Base-by-base conservation (phyloP, 148 eudicot species). In the Chenopodium berlandieri region DNA sequence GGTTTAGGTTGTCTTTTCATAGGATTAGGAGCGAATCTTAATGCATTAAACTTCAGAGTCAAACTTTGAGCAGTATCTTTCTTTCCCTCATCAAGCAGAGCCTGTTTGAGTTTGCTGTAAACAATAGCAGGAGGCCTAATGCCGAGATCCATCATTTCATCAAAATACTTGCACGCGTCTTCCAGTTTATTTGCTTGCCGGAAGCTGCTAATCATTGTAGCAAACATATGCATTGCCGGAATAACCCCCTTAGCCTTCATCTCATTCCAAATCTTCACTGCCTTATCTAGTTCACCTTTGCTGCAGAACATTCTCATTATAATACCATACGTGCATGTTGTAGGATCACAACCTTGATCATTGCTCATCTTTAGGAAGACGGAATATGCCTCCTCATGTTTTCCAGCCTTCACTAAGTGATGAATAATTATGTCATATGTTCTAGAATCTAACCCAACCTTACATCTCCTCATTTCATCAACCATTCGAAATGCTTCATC, bases 241-340 rank as follows among this genome's bases (percentile, higher is more conserved):
- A 95, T 86, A 54, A 95, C 83, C 68, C 97, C 96, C 44, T 83
- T 86, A 9, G 83, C 90, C 86, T 92, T 94, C 98, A 95, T 93
- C 78, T 90, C 83, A 80, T 87, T 86, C 97, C 98, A 95, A 4
- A 95, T 82, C 73, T 77, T 83, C 70, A 91, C 19, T 2, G 98
- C 94, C 96, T 84, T 89, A 70, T 86, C 87, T 20, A 77, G 75
- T 48, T 89, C 79, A 16, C 83, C 90, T 78, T 87, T 88, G 52
- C 87, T 88, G 54, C 97, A 92, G 30, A 91, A 93, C 98, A 95
- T 95, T 86, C 98, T 91, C 75, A 92, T 79, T 5, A 93, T 87
- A 54, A 95, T 92, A 80, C 91, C 97, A 73, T 88, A 93, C 1
- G 96, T 95, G 63, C 92, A 88, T 52, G 86, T 68, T 22, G 80